These are phyloP conservation scores for Gnomoniopsis smithogilvyi DNA, from an alignment of 2,329 filamentous ascomycete species.

Conservation along the genomic window DNA sequence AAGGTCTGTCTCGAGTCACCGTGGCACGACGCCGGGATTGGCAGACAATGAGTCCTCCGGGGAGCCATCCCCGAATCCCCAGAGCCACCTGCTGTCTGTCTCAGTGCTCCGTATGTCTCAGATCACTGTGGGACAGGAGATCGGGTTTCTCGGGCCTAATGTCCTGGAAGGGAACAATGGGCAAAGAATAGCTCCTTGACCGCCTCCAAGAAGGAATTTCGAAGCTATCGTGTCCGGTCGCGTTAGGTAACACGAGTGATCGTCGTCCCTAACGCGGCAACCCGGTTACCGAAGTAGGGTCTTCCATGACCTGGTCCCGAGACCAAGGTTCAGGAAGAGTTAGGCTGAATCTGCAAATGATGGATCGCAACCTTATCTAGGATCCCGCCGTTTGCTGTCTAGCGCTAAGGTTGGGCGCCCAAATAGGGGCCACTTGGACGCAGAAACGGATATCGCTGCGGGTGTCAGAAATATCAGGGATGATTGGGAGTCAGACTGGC, in stretches of 20 bases:
- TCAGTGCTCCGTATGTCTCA: slow-evolving; percentile 2
- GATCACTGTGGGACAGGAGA: slow-evolving; percentile 10
- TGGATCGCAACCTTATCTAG: neutral
- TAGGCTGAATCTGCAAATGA: neutral
- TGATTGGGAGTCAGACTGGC: neutral
- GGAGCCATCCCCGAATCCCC: neutral
- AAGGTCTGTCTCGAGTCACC: neutral
- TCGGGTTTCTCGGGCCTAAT: neutral
- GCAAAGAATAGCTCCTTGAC: slow-evolving; percentile 2
- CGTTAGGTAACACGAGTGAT: slow-evolving; percentile 1
- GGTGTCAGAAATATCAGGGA: neutral
- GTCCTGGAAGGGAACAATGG: slow-evolving; percentile 3
- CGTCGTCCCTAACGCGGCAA: slow-evolving; percentile 1
- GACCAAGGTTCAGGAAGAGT: neutral
- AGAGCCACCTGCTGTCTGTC: neutral
- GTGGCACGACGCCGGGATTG: neutral
- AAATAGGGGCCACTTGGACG: neutral
- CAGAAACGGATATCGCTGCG: neutral
- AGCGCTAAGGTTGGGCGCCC: neutral
- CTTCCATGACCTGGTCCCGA: neutral
- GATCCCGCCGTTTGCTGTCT: neutral
- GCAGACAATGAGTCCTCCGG: neutral
- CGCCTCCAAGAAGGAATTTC: neutral
- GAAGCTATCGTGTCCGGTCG: neutral
- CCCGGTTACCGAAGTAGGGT: neutral